Evolutionary conservation across 208 protist genomes (phyloP).

Genomic region (Trypanosoma theileri): DNA sequence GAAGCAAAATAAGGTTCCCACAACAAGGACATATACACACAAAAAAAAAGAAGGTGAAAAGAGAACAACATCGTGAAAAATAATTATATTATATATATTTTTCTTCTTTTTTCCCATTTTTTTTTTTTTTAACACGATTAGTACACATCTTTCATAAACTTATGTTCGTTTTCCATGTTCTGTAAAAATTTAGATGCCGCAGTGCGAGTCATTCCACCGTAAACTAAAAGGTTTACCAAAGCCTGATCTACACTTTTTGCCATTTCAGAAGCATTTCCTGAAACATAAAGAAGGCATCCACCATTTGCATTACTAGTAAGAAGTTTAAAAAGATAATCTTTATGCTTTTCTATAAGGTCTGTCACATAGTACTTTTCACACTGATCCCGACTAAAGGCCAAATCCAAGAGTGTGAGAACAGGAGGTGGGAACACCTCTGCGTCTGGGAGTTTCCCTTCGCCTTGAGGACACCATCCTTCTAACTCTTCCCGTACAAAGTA

Average conservation of each 20-base stretch:
- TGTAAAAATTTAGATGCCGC: conserved; percentile 71
- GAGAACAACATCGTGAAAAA: not conserved
- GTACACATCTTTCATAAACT: conserved; percentile 94
- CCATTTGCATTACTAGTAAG: conserved; percentile 37
- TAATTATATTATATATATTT: not conserved
- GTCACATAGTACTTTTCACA: conserved; percentile 83
- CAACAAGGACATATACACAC: not conserved
- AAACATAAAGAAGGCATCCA: conserved; percentile 83
- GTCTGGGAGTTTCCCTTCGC: conserved; percentile 12
- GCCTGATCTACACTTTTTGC: conserved; percentile 89
- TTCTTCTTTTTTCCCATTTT: not conserved
- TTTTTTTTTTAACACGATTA: conserved; percentile 19
- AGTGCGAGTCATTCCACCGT: conserved; percentile 52
- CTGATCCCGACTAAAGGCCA: conserved; percentile 89
- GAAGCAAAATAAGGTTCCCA: too few relatives aligned
- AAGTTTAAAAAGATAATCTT: conserved; percentile 50
- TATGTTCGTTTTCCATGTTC: conserved; percentile 66
- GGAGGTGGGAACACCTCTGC: conserved; percentile 26
- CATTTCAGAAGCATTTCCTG: conserved; percentile 91
- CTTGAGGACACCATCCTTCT: conserved; percentile 47
- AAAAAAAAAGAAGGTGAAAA: conserved; percentile 14
- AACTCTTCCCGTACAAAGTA: conserved; percentile 69
- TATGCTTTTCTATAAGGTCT: conserved; percentile 78
- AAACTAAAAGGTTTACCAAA: conserved; percentile 67
- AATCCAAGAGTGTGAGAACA: conserved; percentile 58